These are phyloP conservation scores for Trichophyton simii DNA, from an alignment of 2,329 filamentous ascomycete genomes.

Conservation along the genomic window DNA sequence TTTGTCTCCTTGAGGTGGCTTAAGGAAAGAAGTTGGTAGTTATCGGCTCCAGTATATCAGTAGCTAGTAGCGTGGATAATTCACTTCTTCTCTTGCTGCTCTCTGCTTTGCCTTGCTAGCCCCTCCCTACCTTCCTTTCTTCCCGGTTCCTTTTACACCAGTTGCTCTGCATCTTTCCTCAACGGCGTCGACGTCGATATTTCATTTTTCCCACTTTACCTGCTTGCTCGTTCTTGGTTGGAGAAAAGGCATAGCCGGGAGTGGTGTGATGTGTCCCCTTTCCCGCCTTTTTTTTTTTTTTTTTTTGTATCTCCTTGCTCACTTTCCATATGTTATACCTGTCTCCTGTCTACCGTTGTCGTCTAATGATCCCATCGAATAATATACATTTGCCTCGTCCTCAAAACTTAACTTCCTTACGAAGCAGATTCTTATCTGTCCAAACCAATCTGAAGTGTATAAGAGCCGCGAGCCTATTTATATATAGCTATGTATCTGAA, in stretches of 20 bases:
- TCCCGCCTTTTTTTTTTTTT: too few species aligned
- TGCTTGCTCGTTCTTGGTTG: background rate
- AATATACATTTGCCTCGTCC: background rate
- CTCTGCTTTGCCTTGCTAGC: background rate
- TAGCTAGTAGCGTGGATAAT: conserved; percentile 4
- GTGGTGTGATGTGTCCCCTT: background rate
- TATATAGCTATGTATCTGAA: background rate
- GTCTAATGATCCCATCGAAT: background rate
- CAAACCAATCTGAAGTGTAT: background rate
- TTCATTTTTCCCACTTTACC: background rate
- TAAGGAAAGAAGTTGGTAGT: background rate
- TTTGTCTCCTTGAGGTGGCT: background rate
- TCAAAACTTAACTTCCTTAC: background rate
- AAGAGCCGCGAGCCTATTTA: background rate
- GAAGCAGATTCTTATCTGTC: background rate
- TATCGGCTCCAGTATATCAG: background rate
- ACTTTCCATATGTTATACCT: background rate
- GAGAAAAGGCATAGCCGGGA: background rate
- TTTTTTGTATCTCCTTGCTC: background rate
- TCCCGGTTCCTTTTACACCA: conserved; percentile 1
- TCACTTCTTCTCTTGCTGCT: conserved; percentile 1
- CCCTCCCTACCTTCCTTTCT: background rate
- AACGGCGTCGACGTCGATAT: background rate
- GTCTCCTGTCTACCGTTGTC: background rate
- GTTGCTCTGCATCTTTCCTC: background rate